Percentiles rank a stretch among this genome's conserved stretches.
phyloP scores from a whole-genome alignment of 2,329 filamentous ascomycete species.

The Verticillium nubilum region DNA sequence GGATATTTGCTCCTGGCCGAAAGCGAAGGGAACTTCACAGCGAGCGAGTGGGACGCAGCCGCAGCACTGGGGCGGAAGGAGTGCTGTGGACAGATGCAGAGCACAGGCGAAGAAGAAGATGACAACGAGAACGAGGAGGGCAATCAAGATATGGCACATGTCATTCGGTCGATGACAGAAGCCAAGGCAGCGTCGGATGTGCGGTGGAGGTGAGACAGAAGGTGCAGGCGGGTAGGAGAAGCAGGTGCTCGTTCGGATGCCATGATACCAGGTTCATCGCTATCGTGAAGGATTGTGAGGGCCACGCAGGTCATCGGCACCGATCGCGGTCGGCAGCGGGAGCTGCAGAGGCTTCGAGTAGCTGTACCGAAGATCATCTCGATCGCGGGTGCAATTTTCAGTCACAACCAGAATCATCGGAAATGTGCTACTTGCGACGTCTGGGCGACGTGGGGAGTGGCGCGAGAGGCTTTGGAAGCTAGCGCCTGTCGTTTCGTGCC shows the following conservation, averaged over 20 bases:
- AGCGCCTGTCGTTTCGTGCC: not conserved
- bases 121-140: not conserved
- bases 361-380: not conserved
- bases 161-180: constrained; percentile 1
- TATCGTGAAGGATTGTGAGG: not conserved
- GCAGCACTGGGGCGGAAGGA: not conserved
- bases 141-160: not conserved
- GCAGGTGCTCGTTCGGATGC: not conserved
- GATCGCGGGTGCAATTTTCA: not conserved
- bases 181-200: not conserved
- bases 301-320: not conserved
- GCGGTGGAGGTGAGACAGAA: not conserved
- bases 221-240: not conserved
- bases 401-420: not conserved
- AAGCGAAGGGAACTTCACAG: constrained; percentile 73
- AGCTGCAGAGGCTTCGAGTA: not conserved
- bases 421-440: not conserved
- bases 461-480: not conserved
- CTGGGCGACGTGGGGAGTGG: not conserved
- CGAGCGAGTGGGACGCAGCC: constrained; percentile 69
- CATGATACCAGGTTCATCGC: not conserved
- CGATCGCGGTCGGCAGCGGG: not conserved
- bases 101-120: not conserved
- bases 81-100: not conserved
- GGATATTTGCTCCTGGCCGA: constrained; percentile 71